Evolutionary conservation across 208 protist species (phyloP), one percentile per base, ranked within the genome.

Genomic region (Naegleria fowleri): DNA sequence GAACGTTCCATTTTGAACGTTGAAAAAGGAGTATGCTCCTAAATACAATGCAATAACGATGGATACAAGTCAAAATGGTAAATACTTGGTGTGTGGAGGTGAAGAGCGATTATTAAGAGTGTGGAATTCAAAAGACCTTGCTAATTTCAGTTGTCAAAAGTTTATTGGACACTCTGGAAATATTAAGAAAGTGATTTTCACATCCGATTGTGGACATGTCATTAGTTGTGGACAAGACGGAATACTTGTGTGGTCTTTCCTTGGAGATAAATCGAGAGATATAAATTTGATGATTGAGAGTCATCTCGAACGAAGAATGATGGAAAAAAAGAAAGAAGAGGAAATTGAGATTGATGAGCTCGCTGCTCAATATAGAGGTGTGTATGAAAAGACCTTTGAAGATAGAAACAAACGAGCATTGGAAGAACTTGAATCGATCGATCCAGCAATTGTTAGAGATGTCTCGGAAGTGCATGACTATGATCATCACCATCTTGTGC

Each of bases 161-260:
- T 90, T 90, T 90, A 19, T 90, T 83, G 75, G 75, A 5, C 67
- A 79, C 43, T 83, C 88, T 0, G 19, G 22, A 25, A 48, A 90
- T 7, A 36, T 90, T 52, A 84, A 79, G 16, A 51, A 40, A 5
- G 88, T 90, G 36, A 13, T 48, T n/a, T 90, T 90, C 39, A 39
- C 40, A 0, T 41, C 15, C 0, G 48, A 83, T 83, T 29, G 25
- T 40, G 38, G n/a, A 25, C 51, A 51, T 79, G 43, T 90, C 29
- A 48, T 90, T 43, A 90, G 88, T n/a, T 22, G 15, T n/a, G 48
- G 88, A 29, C 13, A 79, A 15, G 41, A 83, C 75, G 38, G 88
- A 51, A 83, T 83, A 19, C 13, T 90, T 1, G 33, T 51, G 4
- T 87, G 83, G 83, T 52, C 40, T 5, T 87, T 87, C 40, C 29